Base-by-base conservation (phyloP, 169 alveolate species). In the Miamiensis avidus region DNA sequence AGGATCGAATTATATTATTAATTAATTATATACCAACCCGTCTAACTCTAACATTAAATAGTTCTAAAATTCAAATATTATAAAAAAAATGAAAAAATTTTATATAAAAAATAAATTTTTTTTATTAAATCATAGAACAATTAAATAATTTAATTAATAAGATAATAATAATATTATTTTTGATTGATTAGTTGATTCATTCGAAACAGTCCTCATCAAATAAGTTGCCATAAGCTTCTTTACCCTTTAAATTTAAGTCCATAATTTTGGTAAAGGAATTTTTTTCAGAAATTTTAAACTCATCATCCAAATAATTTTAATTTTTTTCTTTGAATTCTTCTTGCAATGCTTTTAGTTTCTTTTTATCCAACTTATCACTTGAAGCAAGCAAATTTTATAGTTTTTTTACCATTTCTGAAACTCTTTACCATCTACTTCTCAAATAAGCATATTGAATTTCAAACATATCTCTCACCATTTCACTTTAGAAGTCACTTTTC, bases 141-240 rank as follows among this genome's bases (percentile, higher is more conserved):
- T n/a, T n/a, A n/a, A n/a, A n/a, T n/a, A n/a, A n/a, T n/a, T n/a
- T n/a, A n/a, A n/a, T n/a, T n/a, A n/a, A n/a, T n/a, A n/a, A n/a
- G n/a, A n/a, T n/a, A n/a, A n/a, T n/a, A n/a, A n/a, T n/a, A n/a
- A n/a, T n/a, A n/a, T n/a, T n/a, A n/a, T n/a, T n/a, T n/a, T n/a
- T n/a, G n/a, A n/a, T n/a, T n/a, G n/a, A n/a, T n/a, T n/a, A n/a
- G n/a, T n/a, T n/a, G n/a, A n/a, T n/a, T n/a, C n/a, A n/a, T 0
- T 4, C 79, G 32, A 75, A 75, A 29, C 79, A 75, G 32, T 75
- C 79, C 32, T 75, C 79, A 31, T 75, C 34, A 27, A 75, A 75
- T 1, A 75, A 64, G 32, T 75, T 75, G 30, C 79, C 79, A 75
- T 75, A 75, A 4, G 79, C 79, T 16, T 27, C 32, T 11, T 75